These are phyloP conservation scores for Aureobasidium lini DNA, from an alignment of 2,329 filamentous ascomycete species.

Conservation along the genomic window DNA sequence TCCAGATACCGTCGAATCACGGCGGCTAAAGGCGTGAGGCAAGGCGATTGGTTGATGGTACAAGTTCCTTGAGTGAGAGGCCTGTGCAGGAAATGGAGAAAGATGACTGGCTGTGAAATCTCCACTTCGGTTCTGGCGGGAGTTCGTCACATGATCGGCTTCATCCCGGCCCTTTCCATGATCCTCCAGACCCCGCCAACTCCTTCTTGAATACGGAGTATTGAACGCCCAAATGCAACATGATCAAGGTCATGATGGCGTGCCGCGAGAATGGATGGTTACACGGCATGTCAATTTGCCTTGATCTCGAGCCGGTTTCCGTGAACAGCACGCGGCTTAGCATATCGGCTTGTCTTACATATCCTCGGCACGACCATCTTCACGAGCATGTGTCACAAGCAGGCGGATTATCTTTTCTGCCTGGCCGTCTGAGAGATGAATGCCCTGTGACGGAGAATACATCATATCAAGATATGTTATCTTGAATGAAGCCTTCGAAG, in stretches of 20 bases:
- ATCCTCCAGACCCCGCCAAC: background rate
- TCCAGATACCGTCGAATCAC: slow-evolving; percentile 8
- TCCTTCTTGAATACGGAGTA: background rate
- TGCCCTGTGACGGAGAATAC: background rate
- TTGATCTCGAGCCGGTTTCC: background rate
- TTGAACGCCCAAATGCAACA: background rate
- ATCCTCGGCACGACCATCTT: background rate
- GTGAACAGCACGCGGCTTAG: background rate
- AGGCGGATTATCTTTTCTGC: background rate
- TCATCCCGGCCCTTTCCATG: background rate
- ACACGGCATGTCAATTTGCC: background rate
- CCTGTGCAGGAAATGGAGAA: slow-evolving; percentile 4
- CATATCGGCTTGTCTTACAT: background rate
- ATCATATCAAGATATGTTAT: too few species aligned
- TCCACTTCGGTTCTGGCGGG: slow-evolving; percentile 2
- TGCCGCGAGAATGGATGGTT: background rate
- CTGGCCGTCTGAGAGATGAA: background rate
- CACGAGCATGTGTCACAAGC: background rate
- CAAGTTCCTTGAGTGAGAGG: slow-evolving; percentile 4
- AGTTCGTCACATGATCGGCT: background rate
- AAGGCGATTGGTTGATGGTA: slow-evolving; percentile 12
- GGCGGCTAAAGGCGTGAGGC: slow-evolving; percentile 8
- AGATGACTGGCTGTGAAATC: slow-evolving; percentile 13
- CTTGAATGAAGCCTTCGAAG: too few species aligned
- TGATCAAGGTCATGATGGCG: background rate